Evolutionary conservation across 78 protist species (phyloP), one percentile per base, ranked within the genome.

Genomic region (Dictyostelium brefeldianum): DNA sequence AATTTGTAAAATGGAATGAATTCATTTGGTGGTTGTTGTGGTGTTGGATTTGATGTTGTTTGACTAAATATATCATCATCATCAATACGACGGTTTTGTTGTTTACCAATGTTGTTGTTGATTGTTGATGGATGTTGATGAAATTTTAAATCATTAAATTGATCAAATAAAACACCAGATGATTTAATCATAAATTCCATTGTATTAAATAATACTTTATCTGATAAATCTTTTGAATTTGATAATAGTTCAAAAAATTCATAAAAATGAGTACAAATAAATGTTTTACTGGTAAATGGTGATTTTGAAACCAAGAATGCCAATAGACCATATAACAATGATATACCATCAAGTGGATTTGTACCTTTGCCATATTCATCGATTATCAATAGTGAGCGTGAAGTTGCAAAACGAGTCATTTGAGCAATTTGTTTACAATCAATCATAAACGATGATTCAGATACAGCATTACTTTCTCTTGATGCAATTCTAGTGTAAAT

Each of bases 311-410:
- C 47, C 10, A 74, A n/a, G 43, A 41, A 59, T n/a, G 31, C 46
- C 50, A 85, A 36, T 12, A 85, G 29, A 31, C 83, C 81, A 85
- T 75, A 85, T 1, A 85, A 50, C 27, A 85, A 6, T 41, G 83
- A 74, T 20, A 85, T 85, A 12, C 92, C 92, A 85, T 85, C 92
- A 17, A 56, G 36, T 9, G 92, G 92, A 29, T 56, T 85, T 15
- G 92, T 85, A 6, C 92, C 92, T 62, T 85, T 85, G 27, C 92
- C 92, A 75, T 22, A 85, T 17, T 85, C 92, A 75, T 85, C 92
- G 29, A 85, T 85, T 8, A 85, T 46, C 6, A 85, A 71, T 41
- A 85, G 31, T 57, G 83, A 74, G 0, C 78, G 77, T 10, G 36
- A 25, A 5, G 92, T 85, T 25, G 83, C 6, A 48, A 85, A 85